These are phyloP conservation scores for Kodamaea sp. DNA, from an alignment of 1,139 yeast species.

Conservation along the genomic window DNA sequence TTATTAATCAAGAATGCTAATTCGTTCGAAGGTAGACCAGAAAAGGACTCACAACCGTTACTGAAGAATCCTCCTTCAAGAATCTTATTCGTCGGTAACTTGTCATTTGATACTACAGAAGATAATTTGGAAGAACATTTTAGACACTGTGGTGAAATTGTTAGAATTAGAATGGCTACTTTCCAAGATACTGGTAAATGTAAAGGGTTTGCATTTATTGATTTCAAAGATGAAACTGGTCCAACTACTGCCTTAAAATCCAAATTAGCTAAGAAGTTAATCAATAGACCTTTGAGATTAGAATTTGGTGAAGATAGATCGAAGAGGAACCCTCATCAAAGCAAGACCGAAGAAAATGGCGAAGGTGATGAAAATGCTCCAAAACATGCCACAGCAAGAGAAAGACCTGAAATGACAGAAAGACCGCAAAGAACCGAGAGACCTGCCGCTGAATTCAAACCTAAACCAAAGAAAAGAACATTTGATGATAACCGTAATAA, in stretches of 20 bases:
- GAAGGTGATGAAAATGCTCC: conserved; percentile 11
- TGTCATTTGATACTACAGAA: conserved; percentile 89
- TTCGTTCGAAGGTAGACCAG: conserved; percentile 88
- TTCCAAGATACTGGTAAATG: conserved; percentile 95
- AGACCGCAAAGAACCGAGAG: conserved; percentile 4
- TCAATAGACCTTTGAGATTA: conserved; percentile 75
- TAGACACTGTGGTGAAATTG: conserved; percentile 73
- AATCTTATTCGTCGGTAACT: conserved; percentile 86
- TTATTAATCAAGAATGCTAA: conserved; percentile 77
- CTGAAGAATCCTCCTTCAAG: conserved; percentile 84
- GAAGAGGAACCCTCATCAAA: conserved; percentile 56
- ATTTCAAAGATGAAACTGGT: conserved; percentile 74
- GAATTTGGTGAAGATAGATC: conserved; percentile 96
- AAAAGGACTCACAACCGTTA: conserved; percentile 41
- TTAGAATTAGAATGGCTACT: conserved; percentile 88
- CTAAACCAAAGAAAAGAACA: conserved; percentile 17
- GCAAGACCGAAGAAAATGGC: conserved; percentile 25
- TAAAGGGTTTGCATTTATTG: conserved; percentile 93
- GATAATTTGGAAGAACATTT: conserved; percentile 76
- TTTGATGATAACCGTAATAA: conserved; percentile 15
- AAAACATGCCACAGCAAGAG: conserved; percentile 12
- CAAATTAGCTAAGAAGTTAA: conserved; percentile 59
- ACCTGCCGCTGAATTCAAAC: conserved; percentile 11
- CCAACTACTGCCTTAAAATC: conserved; percentile 82
- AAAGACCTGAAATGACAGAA: conserved; percentile 6